phyloP scores from a whole-genome alignment of 2,329 filamentous ascomycete genomes.

The Rutstroemia sp. region DNA sequence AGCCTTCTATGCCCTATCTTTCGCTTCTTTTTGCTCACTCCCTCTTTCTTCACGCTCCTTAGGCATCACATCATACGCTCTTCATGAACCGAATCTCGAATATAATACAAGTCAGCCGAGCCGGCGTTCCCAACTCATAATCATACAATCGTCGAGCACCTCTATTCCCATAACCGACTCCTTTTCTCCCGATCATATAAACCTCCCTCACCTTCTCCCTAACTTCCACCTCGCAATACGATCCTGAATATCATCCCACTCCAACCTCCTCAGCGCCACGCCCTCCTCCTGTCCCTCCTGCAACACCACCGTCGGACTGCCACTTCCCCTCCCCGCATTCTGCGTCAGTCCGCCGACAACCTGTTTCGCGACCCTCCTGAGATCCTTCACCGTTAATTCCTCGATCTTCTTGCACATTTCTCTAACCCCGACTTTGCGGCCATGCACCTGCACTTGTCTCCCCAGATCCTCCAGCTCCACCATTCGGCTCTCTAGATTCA shows the following conservation, averaged over 20 bases:
- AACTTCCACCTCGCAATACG: slow-evolving; percentile 78
- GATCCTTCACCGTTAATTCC: slow-evolving; percentile 67
- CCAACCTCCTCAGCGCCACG: slow-evolving; percentile 55
- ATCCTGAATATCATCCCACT: slow-evolving; percentile 87
- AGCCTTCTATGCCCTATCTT: too few species aligned
- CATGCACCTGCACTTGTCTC: slow-evolving; percentile 93
- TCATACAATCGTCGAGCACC: background rate
- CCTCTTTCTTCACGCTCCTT: too few species aligned
- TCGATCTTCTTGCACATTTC: slow-evolving; percentile 93
- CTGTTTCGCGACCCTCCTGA: slow-evolving; percentile 70
- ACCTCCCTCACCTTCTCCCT: slow-evolving; percentile 46
- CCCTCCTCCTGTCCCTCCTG: slow-evolving; percentile 76
- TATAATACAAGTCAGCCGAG: too few species aligned
- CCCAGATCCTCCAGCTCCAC: slow-evolving; percentile 95
- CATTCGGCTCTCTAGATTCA: slow-evolving; percentile 97
- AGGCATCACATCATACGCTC: too few species aligned
- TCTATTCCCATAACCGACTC: background rate
- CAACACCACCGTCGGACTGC: slow-evolving; percentile 86
- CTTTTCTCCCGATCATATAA: background rate
- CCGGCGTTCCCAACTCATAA: background rate
- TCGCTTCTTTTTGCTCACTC: too few species aligned
- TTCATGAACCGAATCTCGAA: too few species aligned
- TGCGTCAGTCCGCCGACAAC: slow-evolving; percentile 71
- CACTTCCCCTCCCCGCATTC: slow-evolving; percentile 72
- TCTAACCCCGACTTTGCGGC: slow-evolving; percentile 79